These are phyloP conservation scores for Trametes versicolor DNA, from an alignment of 1,284 basidiomycete genomes.

Conservation along the genomic window DNA sequence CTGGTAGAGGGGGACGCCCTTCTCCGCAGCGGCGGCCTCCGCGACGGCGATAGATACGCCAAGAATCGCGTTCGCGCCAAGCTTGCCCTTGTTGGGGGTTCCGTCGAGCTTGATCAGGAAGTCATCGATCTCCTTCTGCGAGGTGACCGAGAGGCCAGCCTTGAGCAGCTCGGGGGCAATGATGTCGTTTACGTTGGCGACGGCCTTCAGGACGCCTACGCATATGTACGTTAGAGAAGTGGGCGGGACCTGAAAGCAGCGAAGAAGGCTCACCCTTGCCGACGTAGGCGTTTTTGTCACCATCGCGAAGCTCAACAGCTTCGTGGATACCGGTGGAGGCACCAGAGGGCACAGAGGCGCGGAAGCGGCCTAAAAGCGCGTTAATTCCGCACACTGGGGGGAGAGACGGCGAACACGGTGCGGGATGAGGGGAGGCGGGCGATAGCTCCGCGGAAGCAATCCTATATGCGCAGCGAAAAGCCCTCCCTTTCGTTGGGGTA, in stretches of 20 bases:
- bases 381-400: constrained; percentile 16
- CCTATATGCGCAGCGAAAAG: constrained; percentile 6
- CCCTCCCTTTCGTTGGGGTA: background rate
- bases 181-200: constrained; percentile 92
- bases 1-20: constrained; percentile 95
- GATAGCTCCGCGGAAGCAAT: constrained; percentile 11
- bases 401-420: background rate
- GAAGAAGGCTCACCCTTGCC: constrained; percentile 81
- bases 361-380: constrained; percentile 81
- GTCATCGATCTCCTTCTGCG: constrained; percentile 98
- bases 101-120: constrained; percentile 99
- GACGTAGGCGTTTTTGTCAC: constrained; percentile 92
- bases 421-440: constrained; percentile 25
- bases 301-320: constrained; percentile 98
- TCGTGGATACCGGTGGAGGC: constrained; percentile 99
- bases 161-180: constrained; percentile 94
- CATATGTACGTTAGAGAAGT: background rate
- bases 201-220: constrained; percentile 92
- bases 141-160: constrained; percentile 86
- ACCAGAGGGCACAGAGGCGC: constrained; percentile 96
- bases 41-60: constrained; percentile 98
- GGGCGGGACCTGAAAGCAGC: background rate
- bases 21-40: constrained; percentile 94
- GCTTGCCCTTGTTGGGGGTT: constrained; percentile 98
- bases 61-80: constrained; percentile 99